Conservation (phyloP, 2,329 filamentous ascomycete genomes). For the Curvularia eragrostidis region DNA sequence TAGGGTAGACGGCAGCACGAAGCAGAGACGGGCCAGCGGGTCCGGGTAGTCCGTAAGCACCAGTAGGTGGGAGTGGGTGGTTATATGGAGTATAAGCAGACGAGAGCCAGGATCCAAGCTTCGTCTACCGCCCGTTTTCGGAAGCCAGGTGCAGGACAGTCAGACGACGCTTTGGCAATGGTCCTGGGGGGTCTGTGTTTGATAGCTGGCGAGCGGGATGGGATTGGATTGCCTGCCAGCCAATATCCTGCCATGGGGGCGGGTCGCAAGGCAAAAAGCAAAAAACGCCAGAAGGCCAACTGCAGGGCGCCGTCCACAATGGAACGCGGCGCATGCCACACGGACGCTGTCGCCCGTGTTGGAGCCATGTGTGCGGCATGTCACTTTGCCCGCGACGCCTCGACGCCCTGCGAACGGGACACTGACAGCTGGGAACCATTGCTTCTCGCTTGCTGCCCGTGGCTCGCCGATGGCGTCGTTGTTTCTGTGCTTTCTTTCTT, state of each 20-base stretch:
- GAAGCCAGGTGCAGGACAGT: constrained; percentile 2
- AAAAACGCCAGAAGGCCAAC: constrained; percentile 13
- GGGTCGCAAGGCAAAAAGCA: constrained; percentile 13
- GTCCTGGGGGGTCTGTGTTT: constrained; percentile 30
- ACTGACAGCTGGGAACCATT: background rate
- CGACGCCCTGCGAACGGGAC: background rate
- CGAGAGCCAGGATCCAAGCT: constrained; percentile 5
- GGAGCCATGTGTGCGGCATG: constrained; percentile 42
- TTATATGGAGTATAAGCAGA: constrained; percentile 2
- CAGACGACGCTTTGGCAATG: constrained; percentile 21
- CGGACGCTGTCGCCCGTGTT: constrained; percentile 3
- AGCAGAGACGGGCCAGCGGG: background rate
- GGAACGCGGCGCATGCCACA: constrained; percentile 7
- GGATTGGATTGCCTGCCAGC: constrained; percentile 22
- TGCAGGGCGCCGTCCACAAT: constrained; percentile 28
- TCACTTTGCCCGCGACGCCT: background rate
- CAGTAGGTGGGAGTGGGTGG: background rate
- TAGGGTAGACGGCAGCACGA: background rate
- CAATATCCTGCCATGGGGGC: constrained; percentile 33
- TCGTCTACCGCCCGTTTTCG: constrained; percentile 1
- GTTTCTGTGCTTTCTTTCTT: background rate
- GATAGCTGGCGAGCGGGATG: constrained; percentile 29
- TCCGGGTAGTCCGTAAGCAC: background rate
- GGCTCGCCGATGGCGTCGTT: background rate
- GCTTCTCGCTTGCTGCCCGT: background rate